Percentiles rank a stretch among this genome's conserved stretches.
These are phyloP conservation scores for Pulveroboletus frians DNA, from an alignment of 768 basidiomycete species.

Conservation along the genomic window DNA sequence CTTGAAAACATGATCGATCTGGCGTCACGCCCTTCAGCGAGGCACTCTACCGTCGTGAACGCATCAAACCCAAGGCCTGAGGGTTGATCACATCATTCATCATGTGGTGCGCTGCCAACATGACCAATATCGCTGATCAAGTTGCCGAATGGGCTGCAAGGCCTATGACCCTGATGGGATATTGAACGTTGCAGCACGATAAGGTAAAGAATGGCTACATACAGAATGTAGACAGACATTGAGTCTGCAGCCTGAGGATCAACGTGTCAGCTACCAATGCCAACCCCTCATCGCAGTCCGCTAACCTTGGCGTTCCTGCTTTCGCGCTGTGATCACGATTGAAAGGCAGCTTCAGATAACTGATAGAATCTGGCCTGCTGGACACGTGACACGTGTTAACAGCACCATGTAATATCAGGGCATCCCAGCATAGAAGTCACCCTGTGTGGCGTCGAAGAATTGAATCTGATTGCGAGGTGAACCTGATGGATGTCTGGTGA, in stretches of 20 bases:
- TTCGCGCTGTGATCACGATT: not conserved
- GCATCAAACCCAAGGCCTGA: no score
- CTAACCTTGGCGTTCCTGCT: constrained; percentile 9
- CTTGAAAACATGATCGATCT: no score
- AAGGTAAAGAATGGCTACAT: constrained; percentile 6
- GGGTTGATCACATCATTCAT: no score
- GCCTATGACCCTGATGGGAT: constrained; percentile 17
- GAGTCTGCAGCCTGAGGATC: not conserved
- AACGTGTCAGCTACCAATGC: not conserved
- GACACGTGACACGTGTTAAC: constrained; percentile 19
- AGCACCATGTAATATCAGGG: not conserved
- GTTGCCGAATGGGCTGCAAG: no score
- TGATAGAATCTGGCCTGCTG: constrained; percentile 17
- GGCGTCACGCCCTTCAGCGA: no score
- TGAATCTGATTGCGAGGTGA: not conserved
- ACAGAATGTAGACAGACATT: constrained; percentile 27
- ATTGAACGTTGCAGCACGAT: constrained; percentile 2
- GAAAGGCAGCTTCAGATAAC: not conserved
- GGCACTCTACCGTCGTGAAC: no score
- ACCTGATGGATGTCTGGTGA: not conserved
- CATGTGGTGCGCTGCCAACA: no score
- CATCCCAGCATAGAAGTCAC: not conserved
- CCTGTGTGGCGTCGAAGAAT: constrained; percentile 1
- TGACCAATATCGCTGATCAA: no score
- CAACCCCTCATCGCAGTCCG: constrained; percentile 17